Conservation (phyloP, 257 asterid species). For the Mitragyna speciosa region DNA sequence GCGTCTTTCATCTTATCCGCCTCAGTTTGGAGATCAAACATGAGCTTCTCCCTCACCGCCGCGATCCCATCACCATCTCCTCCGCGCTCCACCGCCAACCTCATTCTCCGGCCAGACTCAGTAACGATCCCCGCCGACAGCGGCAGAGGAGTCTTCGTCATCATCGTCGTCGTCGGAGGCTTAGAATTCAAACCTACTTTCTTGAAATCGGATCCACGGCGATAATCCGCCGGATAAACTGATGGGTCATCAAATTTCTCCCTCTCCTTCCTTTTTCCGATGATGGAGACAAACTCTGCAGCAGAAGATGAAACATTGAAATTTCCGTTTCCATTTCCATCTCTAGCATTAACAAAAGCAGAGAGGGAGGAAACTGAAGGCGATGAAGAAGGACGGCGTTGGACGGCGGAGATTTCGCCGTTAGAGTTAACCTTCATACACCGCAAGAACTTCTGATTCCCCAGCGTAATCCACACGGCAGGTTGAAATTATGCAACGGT, state of each 20-base stretch:
- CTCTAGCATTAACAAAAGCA: constrained; percentile 9
- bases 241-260: constrained; percentile 23
- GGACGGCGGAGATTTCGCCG: constrained; percentile 33
- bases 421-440: constrained; percentile 57
- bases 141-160: constrained; percentile 4
- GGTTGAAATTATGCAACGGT: constrained; percentile 63
- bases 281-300: background rate
- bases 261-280: constrained; percentile 23
- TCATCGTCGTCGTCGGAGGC: background rate
- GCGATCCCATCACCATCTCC: constrained; percentile 60
- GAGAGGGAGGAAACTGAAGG: constrained; percentile 4
- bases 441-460: constrained; percentile 62
- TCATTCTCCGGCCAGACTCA: constrained; percentile 17
- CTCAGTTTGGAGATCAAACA: constrained; percentile 80
- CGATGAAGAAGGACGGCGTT: constrained; percentile 26
- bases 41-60: constrained; percentile 66
- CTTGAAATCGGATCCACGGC: constrained; percentile 31
- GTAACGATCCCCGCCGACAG: constrained; percentile 5
- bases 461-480: constrained; percentile 66
- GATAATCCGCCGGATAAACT: constrained; percentile 7
- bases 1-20: constrained; percentile 73
- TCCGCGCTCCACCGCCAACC: constrained; percentile 18
- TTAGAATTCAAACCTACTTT: constrained; percentile 14
- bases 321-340: background rate
- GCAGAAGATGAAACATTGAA: constrained; percentile 5